phyloP scores from a whole-genome alignment of 805 yeast species.

The Starmerella apis region DNA sequence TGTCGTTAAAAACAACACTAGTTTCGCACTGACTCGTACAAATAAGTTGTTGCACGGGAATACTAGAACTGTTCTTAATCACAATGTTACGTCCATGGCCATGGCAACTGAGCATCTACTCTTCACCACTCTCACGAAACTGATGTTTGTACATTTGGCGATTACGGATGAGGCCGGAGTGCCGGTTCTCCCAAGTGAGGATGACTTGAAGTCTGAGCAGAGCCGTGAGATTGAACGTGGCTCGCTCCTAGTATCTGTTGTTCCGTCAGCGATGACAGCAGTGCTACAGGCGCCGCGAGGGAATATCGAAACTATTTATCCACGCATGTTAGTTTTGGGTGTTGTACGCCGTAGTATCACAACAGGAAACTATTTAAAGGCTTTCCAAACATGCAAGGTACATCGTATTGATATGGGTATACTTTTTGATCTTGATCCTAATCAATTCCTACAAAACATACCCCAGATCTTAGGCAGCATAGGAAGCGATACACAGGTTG shows the following conservation, averaged over 20 bases:
- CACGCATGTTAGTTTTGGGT: constrained; percentile 80
- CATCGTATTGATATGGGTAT: constrained; percentile 88
- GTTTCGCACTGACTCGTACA: constrained; percentile 63
- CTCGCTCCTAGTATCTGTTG: constrained; percentile 65
- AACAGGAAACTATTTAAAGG: constrained; percentile 49
- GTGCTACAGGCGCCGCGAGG: constrained; percentile 93
- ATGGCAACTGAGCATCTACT: constrained; percentile 58
- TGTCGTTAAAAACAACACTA: constrained; percentile 24
- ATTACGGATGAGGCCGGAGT: constrained; percentile 26
- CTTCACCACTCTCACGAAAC: constrained; percentile 71
- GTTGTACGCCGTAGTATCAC: constrained; percentile 67
- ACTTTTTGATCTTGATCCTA: constrained; percentile 76
- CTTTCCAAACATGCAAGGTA: constrained; percentile 73
- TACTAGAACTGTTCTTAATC: constrained; percentile 28
- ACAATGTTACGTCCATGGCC: constrained; percentile 72
- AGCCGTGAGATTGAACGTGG: constrained; percentile 86
- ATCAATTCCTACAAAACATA: constrained; percentile 50
- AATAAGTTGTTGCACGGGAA: constrained; percentile 52
- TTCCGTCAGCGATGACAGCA: constrained; percentile 74
- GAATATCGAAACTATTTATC: constrained; percentile 84
- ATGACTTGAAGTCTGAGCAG: constrained; percentile 55
- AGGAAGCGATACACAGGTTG: constrained; percentile 62
- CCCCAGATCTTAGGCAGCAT: constrained; percentile 62
- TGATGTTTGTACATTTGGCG: constrained; percentile 68
- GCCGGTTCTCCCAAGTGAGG: constrained; percentile 23